Percentiles rank a stretch among this genome's conserved stretches.
Evolutionary conservation across 2,329 filamentous ascomycete genomes (phyloP).

Genomic region (Trichoderma aggressivum): DNA sequence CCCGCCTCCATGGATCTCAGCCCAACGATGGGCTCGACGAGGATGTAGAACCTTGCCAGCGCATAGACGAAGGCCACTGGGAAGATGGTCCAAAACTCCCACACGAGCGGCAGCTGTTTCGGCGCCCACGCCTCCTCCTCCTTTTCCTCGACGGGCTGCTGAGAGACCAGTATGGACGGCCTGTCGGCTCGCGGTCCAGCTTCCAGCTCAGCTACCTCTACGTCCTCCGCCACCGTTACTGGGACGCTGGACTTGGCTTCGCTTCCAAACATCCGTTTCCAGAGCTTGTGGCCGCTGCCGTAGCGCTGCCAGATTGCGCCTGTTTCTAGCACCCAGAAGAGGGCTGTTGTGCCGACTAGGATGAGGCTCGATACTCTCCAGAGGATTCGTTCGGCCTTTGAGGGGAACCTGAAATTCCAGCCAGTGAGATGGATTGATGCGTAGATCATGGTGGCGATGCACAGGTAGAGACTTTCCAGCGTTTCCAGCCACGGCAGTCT

Average conservation of each 20-base stretch:
- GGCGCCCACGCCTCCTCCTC: not conserved
- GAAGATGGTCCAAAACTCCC: not conserved
- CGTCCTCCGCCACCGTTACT: not conserved
- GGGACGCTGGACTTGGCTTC: not conserved
- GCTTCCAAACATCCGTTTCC: not conserved
- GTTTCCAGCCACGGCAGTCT: not conserved
- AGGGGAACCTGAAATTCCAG: not conserved
- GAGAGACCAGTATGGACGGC: not conserved
- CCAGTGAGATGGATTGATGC: not conserved
- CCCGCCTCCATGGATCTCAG: not conserved
- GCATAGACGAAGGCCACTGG: not conserved
- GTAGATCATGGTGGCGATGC: not conserved
- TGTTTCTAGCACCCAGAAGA: not conserved
- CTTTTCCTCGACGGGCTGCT: not conserved
- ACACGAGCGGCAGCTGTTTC: not conserved
- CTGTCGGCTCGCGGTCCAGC: not conserved
- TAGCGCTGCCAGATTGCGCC: not conserved
- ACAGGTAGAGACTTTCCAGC: not conserved
- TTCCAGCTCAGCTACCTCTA: not conserved
- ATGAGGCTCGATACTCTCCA: not conserved
- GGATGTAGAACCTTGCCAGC: not conserved
- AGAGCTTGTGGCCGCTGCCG: not conserved
- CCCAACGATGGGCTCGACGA: not conserved
- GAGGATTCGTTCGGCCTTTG: not conserved
- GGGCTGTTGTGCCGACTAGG: not conserved